phyloP scores from a whole-genome alignment of 176 grass and related monocot genomes.

The Otatea glauca region DNA sequence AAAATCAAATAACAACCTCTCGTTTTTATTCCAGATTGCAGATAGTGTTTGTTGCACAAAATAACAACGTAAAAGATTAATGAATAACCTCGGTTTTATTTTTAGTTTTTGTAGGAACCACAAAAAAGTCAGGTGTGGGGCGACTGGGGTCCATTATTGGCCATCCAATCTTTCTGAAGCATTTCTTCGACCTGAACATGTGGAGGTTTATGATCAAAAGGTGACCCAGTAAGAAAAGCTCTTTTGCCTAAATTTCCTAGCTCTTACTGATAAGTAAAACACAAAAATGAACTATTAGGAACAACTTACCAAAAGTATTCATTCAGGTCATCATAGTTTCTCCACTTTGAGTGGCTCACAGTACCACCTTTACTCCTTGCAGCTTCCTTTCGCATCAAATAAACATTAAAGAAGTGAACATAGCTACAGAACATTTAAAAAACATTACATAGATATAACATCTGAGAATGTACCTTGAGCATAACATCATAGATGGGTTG shows the following conservation, averaged over 20 bases:
- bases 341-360: constrained; percentile 89
- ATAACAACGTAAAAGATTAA: constrained; percentile 5
- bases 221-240: constrained; percentile 28
- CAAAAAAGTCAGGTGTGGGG: constrained; percentile 79
- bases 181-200: constrained; percentile 77
- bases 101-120: neutral
- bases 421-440: neutral
- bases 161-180: constrained; percentile 80
- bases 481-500: constrained; percentile 76
- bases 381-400: constrained; percentile 77
- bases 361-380: constrained; percentile 62
- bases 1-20: neutral
- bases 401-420: constrained; percentile 2
- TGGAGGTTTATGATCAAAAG: constrained; percentile 19
- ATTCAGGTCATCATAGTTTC: constrained; percentile 98
- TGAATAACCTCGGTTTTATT: constrained; percentile 49
- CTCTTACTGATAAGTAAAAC: constrained; percentile 6
- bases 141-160: constrained; percentile 17
- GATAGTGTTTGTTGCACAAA: neutral
- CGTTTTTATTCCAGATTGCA: neutral
- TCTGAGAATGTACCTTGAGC: constrained; percentile 57
- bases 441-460: no score
- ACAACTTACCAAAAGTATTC: constrained; percentile 88
- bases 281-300: constrained; percentile 36
- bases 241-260: neutral